These are phyloP conservation scores for Yamadazyma trypodendri DNA, from an alignment of 1,139 yeast species.

Conservation along the genomic window DNA sequence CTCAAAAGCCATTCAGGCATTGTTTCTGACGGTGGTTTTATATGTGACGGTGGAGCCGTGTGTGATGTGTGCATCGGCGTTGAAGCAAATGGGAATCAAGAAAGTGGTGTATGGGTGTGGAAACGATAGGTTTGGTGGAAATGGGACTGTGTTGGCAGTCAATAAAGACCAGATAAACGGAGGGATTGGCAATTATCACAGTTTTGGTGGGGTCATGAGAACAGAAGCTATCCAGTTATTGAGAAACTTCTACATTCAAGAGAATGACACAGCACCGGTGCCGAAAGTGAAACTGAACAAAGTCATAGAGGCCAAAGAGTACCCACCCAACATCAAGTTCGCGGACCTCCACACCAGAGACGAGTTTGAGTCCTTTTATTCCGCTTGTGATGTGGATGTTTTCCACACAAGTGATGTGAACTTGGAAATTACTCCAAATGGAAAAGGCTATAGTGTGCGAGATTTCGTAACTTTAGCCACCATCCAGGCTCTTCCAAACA, in stretches of 20 bases:
- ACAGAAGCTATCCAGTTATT: constrained; percentile 81
- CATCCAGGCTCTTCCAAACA: constrained; percentile 23
- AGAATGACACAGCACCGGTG: constrained; percentile 80
- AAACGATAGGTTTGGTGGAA: constrained; percentile 95
- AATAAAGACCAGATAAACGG: constrained; percentile 42
- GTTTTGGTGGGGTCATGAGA: constrained; percentile 76
- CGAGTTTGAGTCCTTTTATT: constrained; percentile 29
- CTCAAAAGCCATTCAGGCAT: constrained; percentile 22
- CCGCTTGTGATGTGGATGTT: constrained; percentile 21
- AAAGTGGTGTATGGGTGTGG: constrained; percentile 88
- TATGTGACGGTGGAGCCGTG: constrained; percentile 98
- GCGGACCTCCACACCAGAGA: constrained; percentile 19
- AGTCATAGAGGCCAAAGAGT: constrained; percentile 63
- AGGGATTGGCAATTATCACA: constrained; percentile 34
- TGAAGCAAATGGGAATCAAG: constrained; percentile 74
- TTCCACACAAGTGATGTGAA: constrained; percentile 9
- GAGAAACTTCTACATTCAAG: constrained; percentile 79
- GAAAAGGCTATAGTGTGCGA: constrained; percentile 25
- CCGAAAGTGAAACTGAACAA: constrained; percentile 77
- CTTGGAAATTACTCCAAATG: constrained; percentile 33
- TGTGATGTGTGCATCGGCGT: constrained; percentile 94
- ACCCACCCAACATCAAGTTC: constrained; percentile 46
- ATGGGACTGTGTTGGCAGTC: constrained; percentile 77
- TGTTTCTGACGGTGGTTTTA: constrained; percentile 52
- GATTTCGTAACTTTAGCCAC: constrained; percentile 20